Evolutionary conservation across 1,139 yeast species (phyloP), one percentile per base, ranked within the genome.

Genomic region (Geotrichum europaeum): DNA sequence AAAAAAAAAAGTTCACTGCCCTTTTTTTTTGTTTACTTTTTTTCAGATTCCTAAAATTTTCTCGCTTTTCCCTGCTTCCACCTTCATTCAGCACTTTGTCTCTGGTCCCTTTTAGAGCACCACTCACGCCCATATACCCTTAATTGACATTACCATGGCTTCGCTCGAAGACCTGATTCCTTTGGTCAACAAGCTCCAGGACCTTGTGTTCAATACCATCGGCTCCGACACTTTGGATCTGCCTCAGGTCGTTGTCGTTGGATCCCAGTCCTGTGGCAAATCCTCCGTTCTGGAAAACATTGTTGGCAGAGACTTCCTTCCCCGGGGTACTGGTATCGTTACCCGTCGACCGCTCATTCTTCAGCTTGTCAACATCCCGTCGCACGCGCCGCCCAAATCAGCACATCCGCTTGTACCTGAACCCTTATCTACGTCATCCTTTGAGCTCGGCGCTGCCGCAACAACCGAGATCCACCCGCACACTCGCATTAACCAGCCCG

Each of bases 181-280:
- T 12, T 73, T 79, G 47, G 81, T 79, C 56, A 79, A 79, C 70
- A 75, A 76, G 64, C 76, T 79, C 43, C 82, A 79, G 69, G 82
- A 79, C 67, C 70, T 79, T 65, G 82, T 79, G 59, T 79, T 79
- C 68, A 78, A 78, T 64, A 79, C 82, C 62, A 79, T 79, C 59
- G 81, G 81, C 45, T 70, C 79, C 20, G 81, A 78, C 64, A 75
- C 94, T 15, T 85, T 88, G 60, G 96, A 89, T 73, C 80, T 87
- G 62, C 95, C 95, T 24, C 94, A 87, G 73, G 89, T 87, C 59
- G 89, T 91, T 3, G 95, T 87, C 18, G 94, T 87, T 36, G 95
- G 95, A 54, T 85, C 91, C 3, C 95, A 87, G 73, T 85, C 91
- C 20, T 83, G 89, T 66, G 95, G 95, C 65, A 87, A 87, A 74